These are phyloP conservation scores for Vanderwaltozyma verrucispora DNA, from an alignment of 805 yeast genomes.

Conservation along the genomic window DNA sequence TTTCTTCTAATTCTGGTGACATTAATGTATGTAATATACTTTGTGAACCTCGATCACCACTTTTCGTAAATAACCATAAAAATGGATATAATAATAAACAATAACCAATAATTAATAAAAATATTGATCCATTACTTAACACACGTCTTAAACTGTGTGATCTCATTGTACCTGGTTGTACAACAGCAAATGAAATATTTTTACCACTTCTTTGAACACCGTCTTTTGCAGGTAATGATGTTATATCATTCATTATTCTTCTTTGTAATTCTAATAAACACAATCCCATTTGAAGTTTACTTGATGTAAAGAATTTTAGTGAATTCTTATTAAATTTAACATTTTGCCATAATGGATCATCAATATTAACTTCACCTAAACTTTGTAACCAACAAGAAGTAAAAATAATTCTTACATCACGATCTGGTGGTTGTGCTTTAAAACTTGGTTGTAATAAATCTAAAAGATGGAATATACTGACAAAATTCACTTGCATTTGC, in stretches of 20 bases:
- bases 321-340: conserved; percentile 49
- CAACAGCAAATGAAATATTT: conserved; percentile 60
- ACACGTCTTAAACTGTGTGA: conserved; percentile 77
- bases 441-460: conserved; percentile 75
- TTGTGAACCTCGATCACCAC: conserved; percentile 72
- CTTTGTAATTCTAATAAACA: conserved; percentile 75
- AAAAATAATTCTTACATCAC: conserved; percentile 81
- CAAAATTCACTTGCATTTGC: conserved; percentile 76
- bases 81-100: conserved; percentile 60
- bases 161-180: conserved; percentile 89
- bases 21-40: conserved; percentile 55
- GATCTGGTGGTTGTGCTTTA: conserved; percentile 83
- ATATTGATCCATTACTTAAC: conserved; percentile 62
- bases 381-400: conserved; percentile 73
- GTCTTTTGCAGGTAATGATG: conserved; percentile 13
- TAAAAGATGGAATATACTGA: conserved; percentile 71
- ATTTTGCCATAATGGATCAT: conserved; percentile 53
- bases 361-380: conserved; percentile 51
- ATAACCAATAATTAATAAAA: conserved; percentile 50
- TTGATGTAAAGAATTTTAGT: conserved; percentile 69
- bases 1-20: conserved; percentile 58
- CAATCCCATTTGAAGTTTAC: conserved; percentile 67
- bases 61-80: conserved; percentile 72
- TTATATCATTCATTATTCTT: conserved; percentile 42
- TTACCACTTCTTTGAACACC: conserved; percentile 32